Percentiles rank a stretch among this genome's conserved stretches.
Evolutionary conservation across 2,329 filamentous ascomycete species (phyloP).

Genomic region (Trichoderma sp.): DNA sequence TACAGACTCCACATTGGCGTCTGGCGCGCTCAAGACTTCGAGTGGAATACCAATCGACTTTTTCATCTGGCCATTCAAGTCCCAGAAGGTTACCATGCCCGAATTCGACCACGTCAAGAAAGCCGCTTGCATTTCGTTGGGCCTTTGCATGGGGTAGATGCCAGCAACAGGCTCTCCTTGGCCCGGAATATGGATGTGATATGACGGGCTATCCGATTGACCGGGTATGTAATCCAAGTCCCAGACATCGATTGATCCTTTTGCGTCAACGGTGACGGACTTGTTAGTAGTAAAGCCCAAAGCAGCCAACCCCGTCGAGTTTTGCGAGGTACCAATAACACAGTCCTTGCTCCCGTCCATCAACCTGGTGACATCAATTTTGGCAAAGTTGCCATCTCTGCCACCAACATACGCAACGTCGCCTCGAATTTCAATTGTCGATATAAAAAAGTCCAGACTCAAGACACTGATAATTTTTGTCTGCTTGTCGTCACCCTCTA

Average conservation of each 20-base stretch:
- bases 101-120: slow-evolving; percentile 90
- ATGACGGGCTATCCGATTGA: slow-evolving; percentile 40
- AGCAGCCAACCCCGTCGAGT: slow-evolving; percentile 57
- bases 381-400: slow-evolving; percentile 60
- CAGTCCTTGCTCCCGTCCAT: slow-evolving; percentile 45
- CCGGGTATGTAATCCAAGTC: slow-evolving; percentile 48
- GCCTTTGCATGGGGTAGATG: slow-evolving; percentile 63
- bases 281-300: slow-evolving; percentile 68
- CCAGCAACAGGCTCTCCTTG: slow-evolving; percentile 70
- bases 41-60: slow-evolving; percentile 67
- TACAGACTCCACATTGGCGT: slow-evolving; percentile 51
- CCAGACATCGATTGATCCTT: slow-evolving; percentile 73
- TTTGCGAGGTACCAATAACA: slow-evolving; percentile 42
- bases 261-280: slow-evolving; percentile 74
- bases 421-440: slow-evolving; percentile 64
- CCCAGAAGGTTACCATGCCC: slow-evolving; percentile 83
- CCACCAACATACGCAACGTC: slow-evolving; percentile 68
- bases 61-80: slow-evolving; percentile 67
- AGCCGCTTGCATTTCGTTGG: slow-evolving; percentile 63
- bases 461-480: slow-evolving; percentile 70
- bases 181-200: slow-evolving; percentile 61
- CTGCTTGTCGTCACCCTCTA: slow-evolving; percentile 74
- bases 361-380: slow-evolving; percentile 54
- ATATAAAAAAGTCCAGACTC: slow-evolving; percentile 67
- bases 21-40: slow-evolving; percentile 70